phyloP scores from a whole-genome alignment of 352 stramenopile genomes.

The Phytophthora sansomeana region DNA sequence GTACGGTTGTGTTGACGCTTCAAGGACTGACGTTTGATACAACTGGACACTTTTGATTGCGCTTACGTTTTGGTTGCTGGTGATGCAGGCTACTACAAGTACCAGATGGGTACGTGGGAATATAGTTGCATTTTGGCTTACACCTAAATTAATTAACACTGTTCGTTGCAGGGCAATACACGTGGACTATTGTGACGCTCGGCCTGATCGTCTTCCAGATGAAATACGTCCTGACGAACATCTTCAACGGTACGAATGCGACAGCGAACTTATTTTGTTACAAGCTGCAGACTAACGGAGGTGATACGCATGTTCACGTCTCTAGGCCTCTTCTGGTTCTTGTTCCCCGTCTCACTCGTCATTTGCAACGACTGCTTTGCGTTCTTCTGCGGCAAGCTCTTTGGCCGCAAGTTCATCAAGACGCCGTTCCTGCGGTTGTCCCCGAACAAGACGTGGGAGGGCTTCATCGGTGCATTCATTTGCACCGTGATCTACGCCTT shows the following conservation, averaged over 20 bases:
- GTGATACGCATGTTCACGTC: neutral
- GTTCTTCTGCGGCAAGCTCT: constrained; percentile 92
- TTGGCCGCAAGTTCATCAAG: constrained; percentile 94
- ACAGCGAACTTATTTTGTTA: neutral
- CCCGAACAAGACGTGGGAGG: constrained; percentile 99
- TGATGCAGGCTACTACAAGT: constrained; percentile 91
- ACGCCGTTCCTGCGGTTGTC: constrained; percentile 91
- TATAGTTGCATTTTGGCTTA: neutral
- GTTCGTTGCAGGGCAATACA: constrained; percentile 93
- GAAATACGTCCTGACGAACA: constrained; percentile 97
- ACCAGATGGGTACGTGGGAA: constrained; percentile 87
- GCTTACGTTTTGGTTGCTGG: no score
- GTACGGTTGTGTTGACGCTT: constrained; percentile 12
- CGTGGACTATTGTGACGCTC: constrained; percentile 96
- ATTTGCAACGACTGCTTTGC: constrained; percentile 97
- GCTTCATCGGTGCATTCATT: constrained; percentile 97
- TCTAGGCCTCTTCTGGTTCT: constrained; percentile 95
- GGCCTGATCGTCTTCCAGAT: constrained; percentile 97
- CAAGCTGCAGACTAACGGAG: constrained; percentile 8
- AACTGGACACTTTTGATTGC: constrained; percentile 13
- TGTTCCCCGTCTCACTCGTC: constrained; percentile 94
- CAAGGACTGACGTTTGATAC: constrained; percentile 2
- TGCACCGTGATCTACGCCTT: constrained; percentile 96
- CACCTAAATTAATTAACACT: no score
- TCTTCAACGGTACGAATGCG: constrained; percentile 88